These are phyloP conservation scores for Taiozyma sp. DNA, from an alignment of 1,139 yeast species.

Conservation along the genomic window DNA sequence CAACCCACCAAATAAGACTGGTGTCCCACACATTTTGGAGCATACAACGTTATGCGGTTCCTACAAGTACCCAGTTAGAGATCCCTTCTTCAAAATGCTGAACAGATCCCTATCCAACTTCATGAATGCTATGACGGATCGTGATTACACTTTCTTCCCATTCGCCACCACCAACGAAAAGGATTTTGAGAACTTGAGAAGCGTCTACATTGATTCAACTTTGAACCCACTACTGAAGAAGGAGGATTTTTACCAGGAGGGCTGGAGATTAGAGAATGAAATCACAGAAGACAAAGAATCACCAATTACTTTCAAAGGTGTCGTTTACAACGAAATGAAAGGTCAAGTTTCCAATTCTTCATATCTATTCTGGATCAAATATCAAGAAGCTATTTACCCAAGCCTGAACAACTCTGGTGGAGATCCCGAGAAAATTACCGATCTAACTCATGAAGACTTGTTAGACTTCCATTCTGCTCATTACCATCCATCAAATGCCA, in stretches of 20 bases:
- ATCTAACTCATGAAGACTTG: constrained; percentile 68
- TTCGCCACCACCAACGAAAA: constrained; percentile 87
- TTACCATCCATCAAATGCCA: constrained; percentile 90
- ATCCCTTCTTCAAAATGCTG: constrained; percentile 96
- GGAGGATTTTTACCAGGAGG: constrained; percentile 91
- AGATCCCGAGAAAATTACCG: constrained; percentile 79
- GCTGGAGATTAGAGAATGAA: constrained; percentile 91
- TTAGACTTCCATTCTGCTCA: constrained; percentile 66
- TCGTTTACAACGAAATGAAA: constrained; percentile 97
- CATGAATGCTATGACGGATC: constrained; percentile 99
- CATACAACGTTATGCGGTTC: constrained; percentile 97
- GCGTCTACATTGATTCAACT: constrained; percentile 85
- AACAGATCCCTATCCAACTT: constrained; percentile 84
- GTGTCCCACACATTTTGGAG: constrained; percentile 93
- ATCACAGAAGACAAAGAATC: constrained; percentile 50
- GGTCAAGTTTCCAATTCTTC: constrained; percentile 93
- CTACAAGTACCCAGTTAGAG: constrained; percentile 84
- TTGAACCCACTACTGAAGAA: constrained; percentile 73
- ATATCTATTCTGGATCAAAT: constrained; percentile 79
- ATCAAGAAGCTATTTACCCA: constrained; percentile 82
- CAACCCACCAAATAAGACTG: constrained; percentile 89
- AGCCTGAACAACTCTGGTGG: constrained; percentile 91
- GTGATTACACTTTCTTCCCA: constrained; percentile 92
- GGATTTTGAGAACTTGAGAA: constrained; percentile 81
- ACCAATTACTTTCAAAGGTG: constrained; percentile 82